Evolutionary conservation across 2,329 filamentous ascomycete genomes (phyloP).

Genomic region (Hymenoscyphus linearis): DNA sequence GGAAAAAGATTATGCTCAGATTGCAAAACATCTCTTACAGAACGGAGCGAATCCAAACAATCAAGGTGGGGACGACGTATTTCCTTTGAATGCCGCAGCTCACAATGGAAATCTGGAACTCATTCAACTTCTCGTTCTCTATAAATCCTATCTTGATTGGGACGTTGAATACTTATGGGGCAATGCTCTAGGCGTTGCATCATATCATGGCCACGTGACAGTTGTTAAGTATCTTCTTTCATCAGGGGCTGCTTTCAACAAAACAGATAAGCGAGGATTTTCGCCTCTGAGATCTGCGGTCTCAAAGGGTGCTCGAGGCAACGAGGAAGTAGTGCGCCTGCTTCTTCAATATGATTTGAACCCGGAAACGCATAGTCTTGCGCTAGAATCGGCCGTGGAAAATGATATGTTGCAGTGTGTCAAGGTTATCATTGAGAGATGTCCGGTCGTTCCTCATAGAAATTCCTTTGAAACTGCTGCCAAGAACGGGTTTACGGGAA

Average conservation of each 20-base stretch:
- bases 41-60: slow-evolving; percentile 1
- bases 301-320: background rate
- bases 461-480: slow-evolving; percentile 1
- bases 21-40: background rate
- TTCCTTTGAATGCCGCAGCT: background rate
- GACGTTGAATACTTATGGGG: background rate
- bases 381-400: background rate
- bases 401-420: background rate
- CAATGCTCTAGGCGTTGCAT: slow-evolving; percentile 2
- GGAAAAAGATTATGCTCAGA: background rate
- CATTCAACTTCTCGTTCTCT: background rate
- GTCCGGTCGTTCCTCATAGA: background rate
- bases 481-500: background rate
- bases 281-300: background rate
- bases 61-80: background rate
- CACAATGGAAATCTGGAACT: slow-evolving; percentile 2
- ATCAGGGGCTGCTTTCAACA: background rate
- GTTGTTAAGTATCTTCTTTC: slow-evolving; percentile 1
- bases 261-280: background rate
- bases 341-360: background rate
- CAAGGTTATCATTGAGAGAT: background rate
- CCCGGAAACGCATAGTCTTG: slow-evolving; percentile 1
- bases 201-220: background rate
- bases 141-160: background rate
- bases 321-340: background rate